These are phyloP conservation scores for Naganishia sp. DNA, from an alignment of 1,284 basidiomycete species.

Conservation along the genomic window DNA sequence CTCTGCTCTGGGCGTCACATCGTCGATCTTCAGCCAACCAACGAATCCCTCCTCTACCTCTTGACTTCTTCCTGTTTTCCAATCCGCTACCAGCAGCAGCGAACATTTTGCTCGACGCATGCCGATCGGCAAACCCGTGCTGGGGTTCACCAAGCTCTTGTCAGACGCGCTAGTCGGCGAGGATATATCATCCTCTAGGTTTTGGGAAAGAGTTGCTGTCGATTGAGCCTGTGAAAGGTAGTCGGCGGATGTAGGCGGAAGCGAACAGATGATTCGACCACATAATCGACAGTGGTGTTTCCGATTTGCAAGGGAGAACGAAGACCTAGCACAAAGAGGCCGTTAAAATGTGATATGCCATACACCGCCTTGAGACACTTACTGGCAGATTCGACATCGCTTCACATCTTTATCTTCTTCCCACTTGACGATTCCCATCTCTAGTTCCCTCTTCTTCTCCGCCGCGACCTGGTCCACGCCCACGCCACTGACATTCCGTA, in stretches of 20 bases:
- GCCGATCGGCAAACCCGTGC: constrained; percentile 42
- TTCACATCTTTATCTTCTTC: constrained; percentile 40
- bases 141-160: constrained; percentile 15
- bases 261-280: constrained; percentile 86
- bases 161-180: constrained; percentile 2
- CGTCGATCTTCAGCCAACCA: constrained; percentile 61
- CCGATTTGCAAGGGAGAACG: constrained; percentile 85
- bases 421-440: constrained; percentile 95
- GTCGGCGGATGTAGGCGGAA: constrained; percentile 67
- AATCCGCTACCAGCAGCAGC: constrained; percentile 75
- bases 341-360: background rate
- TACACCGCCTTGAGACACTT: constrained; percentile 46
- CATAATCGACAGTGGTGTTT: constrained; percentile 97
- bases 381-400: constrained; percentile 64
- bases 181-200: constrained; percentile 40
- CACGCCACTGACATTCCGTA: constrained; percentile 64
- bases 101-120: constrained; percentile 72
- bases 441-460: constrained; percentile 56
- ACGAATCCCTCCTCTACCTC: constrained; percentile 80
- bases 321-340: constrained; percentile 57
- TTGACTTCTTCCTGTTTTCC: constrained; percentile 71
- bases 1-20: constrained; percentile 1
- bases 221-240: constrained; percentile 49
- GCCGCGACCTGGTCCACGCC: constrained; percentile 60
- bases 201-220: constrained; percentile 38